These are phyloP conservation scores for Aureobasidium zeae DNA, from an alignment of 2,329 filamentous ascomycete species.

Conservation along the genomic window DNA sequence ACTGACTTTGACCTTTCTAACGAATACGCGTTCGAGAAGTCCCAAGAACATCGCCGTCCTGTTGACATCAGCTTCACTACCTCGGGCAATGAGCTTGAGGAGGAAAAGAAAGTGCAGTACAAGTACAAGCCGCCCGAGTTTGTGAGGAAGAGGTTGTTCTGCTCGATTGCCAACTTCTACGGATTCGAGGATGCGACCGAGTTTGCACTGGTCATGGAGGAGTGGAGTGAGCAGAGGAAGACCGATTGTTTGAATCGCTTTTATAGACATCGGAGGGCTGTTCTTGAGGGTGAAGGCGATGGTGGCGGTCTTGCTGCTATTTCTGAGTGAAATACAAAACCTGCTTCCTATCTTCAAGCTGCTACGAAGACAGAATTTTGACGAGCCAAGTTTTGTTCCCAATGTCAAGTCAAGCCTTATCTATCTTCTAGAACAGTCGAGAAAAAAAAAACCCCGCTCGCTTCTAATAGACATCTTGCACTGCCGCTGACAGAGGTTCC, in stretches of 20 bases:
- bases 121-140: conserved; percentile 64
- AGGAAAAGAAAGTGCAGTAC: conserved; percentile 39
- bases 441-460: too few relatives aligned
- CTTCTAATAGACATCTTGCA: too few relatives aligned
- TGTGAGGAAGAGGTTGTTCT: conserved; percentile 75
- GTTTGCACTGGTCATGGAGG: conserved; percentile 84
- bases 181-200: conserved; percentile 68
- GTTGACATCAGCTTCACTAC: background rate
- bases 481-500: too few relatives aligned
- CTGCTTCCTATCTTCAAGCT: too few relatives aligned
- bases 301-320: too few relatives aligned
- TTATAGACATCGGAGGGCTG: conserved; percentile 58
- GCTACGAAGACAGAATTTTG: too few relatives aligned
- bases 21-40: conserved; percentile 47
- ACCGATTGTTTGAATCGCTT: conserved; percentile 70
- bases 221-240: conserved; percentile 77
- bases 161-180: conserved; percentile 70
- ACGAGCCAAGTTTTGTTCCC: too few relatives aligned
- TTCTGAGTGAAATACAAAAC: too few relatives aligned
- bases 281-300: conserved; percentile 25
- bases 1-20: conserved; percentile 43
- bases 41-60: background rate
- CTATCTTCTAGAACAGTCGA: too few relatives aligned
- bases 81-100: conserved; percentile 6
- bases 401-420: too few relatives aligned